Conservation (phyloP, 2,329 filamentous ascomycete genomes). For the Xylariaceae sp. region DNA sequence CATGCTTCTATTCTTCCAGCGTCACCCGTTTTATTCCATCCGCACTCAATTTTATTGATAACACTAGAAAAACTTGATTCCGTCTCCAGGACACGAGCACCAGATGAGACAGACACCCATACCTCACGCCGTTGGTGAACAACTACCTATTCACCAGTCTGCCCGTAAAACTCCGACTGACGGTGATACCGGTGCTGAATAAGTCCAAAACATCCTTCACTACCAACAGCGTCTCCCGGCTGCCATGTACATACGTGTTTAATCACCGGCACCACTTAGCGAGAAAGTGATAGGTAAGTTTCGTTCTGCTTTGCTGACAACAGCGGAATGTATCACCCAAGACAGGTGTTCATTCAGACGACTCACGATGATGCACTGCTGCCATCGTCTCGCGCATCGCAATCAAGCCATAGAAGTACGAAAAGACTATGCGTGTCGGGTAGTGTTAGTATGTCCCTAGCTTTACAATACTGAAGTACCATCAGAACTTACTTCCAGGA, state of each 20-base stretch:
- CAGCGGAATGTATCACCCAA: neutral
- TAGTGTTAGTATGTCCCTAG: constrained; percentile 23
- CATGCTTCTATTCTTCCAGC: neutral
- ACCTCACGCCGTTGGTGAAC: neutral
- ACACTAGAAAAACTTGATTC: neutral
- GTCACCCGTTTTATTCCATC: neutral
- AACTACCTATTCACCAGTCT: neutral
- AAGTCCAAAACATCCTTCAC: neutral
- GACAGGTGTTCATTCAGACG: constrained; percentile 1
- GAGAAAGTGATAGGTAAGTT: neutral
- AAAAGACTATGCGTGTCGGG: constrained; percentile 43
- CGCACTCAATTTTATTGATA: neutral
- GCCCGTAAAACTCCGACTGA: neutral
- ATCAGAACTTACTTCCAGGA: constrained; percentile 47
- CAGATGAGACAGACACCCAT: neutral
- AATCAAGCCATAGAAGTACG: constrained; percentile 52
- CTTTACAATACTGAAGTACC: neutral
- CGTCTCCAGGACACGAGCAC: neutral
- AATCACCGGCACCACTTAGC: neutral
- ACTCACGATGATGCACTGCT: constrained; percentile 20
- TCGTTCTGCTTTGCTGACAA: neutral
- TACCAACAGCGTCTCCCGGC: neutral
- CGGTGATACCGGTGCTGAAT: neutral
- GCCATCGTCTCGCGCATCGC: constrained; percentile 49
- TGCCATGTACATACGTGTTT: neutral